These are phyloP conservation scores for Taphrina pruni DNA, from an alignment of 1,139 yeast genomes.

Conservation along the genomic window DNA sequence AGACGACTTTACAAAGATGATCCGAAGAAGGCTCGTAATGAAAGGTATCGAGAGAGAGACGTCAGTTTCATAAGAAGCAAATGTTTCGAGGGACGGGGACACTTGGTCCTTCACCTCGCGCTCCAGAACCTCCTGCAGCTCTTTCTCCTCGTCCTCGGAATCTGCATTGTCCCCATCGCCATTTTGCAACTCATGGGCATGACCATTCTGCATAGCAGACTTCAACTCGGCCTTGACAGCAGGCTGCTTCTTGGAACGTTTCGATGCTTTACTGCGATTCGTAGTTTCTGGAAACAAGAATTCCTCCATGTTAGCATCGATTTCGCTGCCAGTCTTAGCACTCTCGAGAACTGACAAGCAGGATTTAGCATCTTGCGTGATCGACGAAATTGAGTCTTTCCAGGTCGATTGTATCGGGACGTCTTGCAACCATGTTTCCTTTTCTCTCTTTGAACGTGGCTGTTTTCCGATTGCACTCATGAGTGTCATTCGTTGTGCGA, in stretches of 20 bases:
- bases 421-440: conserved; percentile 27
- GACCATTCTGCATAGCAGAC: not conserved
- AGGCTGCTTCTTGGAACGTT: not conserved
- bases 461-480: conserved; percentile 21
- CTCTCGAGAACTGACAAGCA: conserved; percentile 16
- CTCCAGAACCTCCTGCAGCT: not conserved
- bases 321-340: conserved; percentile 15
- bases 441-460: not conserved
- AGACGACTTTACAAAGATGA: conserved; percentile 13
- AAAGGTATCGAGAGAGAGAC: conserved; percentile 23
- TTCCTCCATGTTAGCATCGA: conserved; percentile 29
- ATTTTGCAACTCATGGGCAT: conserved; percentile 1
- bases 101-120: not conserved
- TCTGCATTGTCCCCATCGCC: not conserved
- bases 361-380: conserved; percentile 11
- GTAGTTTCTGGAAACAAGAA: conserved; percentile 12
- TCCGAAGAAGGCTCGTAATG: conserved; percentile 9
- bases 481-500: not conserved
- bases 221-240: not conserved
- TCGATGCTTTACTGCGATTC: not conserved
- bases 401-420: conserved; percentile 32
- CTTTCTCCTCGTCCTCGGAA: conserved; percentile 17
- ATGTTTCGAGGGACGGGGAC: not conserved
- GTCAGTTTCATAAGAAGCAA: conserved; percentile 15
- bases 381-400: conserved; percentile 26